A percentile compares a stretch with the other conserved stretches of the same genome.
phyloP scores from a whole-genome alignment of 257 asterid species.

The Cinchona pubescens region DNA sequence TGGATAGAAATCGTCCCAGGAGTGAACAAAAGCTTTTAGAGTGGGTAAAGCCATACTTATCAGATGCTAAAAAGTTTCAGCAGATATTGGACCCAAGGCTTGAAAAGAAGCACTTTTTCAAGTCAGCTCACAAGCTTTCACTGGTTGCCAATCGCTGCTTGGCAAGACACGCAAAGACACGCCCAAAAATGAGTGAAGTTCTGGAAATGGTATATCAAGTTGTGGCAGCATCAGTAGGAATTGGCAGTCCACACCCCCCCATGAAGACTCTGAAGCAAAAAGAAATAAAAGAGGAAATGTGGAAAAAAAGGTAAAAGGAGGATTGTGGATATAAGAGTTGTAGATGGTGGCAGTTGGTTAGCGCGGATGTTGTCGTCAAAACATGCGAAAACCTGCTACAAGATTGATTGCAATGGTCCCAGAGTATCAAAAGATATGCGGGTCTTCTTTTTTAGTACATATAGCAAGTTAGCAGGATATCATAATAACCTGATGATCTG shows the following conservation, averaged over 20 bases:
- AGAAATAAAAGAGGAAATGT: constrained; percentile 23
- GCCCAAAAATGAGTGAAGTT: constrained; percentile 95
- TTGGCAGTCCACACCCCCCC: constrained; percentile 51
- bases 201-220: constrained; percentile 68
- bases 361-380: constrained; percentile 54
- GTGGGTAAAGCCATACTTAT: constrained; percentile 76
- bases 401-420: constrained; percentile 22
- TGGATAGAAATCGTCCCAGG: constrained; percentile 80
- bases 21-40: constrained; percentile 81
- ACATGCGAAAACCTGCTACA: constrained; percentile 47
- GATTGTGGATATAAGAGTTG: constrained; percentile 37
- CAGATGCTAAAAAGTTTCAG: constrained; percentile 76
- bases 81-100: constrained; percentile 80
- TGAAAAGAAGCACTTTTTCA: constrained; percentile 43
- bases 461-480: not conserved
- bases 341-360: constrained; percentile 58
- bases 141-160: constrained; percentile 86
- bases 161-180: constrained; percentile 57
- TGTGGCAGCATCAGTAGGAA: constrained; percentile 44
- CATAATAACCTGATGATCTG: not conserved
- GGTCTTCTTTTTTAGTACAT: not conserved
- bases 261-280: constrained; percentile 29
- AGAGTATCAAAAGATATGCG: not conserved
- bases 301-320: constrained; percentile 52
- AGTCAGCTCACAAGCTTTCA: constrained; percentile 87